Conservation (phyloP, 1,139 yeast genomes). For the Yamadazyma dendronema region DNA sequence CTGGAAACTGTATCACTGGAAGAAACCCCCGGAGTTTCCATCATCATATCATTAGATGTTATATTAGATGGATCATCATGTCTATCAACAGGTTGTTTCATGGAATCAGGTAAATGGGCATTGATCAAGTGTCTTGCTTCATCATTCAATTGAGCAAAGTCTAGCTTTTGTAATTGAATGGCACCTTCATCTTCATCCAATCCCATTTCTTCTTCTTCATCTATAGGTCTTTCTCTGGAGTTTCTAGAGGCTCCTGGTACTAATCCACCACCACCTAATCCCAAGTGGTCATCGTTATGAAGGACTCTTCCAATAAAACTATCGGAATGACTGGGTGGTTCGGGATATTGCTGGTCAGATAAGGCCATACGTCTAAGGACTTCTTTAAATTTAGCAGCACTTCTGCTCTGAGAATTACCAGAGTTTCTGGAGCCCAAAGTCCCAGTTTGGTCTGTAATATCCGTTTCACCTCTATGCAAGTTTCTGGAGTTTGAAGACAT, state of each 20-base stretch:
- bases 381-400: slow-evolving; percentile 24
- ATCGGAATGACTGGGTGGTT: slow-evolving; percentile 26
- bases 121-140: slow-evolving; percentile 43
- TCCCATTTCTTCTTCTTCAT: slow-evolving; percentile 23
- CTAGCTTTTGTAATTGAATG: slow-evolving; percentile 36
- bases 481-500: slow-evolving; percentile 4
- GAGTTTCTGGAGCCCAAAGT: slow-evolving; percentile 8
- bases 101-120: slow-evolving; percentile 32
- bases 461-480: slow-evolving; percentile 12
- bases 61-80: background rate
- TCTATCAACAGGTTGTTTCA: slow-evolving; percentile 10
- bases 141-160: slow-evolving; percentile 34
- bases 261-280: slow-evolving; percentile 43
- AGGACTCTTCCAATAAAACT: slow-evolving; percentile 41
- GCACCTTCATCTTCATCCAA: slow-evolving; percentile 17
- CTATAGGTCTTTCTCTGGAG: slow-evolving; percentile 20
- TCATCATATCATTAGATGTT: slow-evolving; percentile 4
- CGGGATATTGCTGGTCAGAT: slow-evolving; percentile 30
- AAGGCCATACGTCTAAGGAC: slow-evolving; percentile 38
- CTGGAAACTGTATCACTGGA: slow-evolving; percentile 15
- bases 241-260: slow-evolving; percentile 38
- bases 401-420: slow-evolving; percentile 9
- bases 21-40: slow-evolving; percentile 8
- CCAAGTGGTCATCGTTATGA: slow-evolving; percentile 22
- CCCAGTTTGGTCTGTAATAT: slow-evolving; percentile 23